Base-by-base conservation (phyloP, 192 early-diverging fungal species). In the Coemansia pectinata region DNA sequence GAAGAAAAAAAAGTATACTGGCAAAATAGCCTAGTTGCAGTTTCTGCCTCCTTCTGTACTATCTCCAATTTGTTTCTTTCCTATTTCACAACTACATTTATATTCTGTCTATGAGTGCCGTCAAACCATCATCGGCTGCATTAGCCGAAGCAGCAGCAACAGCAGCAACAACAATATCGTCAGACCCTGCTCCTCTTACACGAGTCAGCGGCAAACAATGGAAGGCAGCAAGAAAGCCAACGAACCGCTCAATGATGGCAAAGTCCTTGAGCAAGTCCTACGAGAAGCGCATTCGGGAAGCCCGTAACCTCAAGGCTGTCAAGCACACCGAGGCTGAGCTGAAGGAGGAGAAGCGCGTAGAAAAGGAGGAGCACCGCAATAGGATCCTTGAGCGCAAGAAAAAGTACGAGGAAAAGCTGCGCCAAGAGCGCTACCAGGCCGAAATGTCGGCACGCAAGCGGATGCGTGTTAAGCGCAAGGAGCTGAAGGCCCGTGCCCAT, bases 381-480 rank as follows among this genome's bases (percentile, higher is more conserved):
- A 67, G 59, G 67, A 72, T 84, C 29, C 34, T 76, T 25, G 81
- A 84, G 73, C 76, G 77, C 52, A 57, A 68, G 59, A 84, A 76
- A 68, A 74, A 68, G 62, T 62, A 55, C 33, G 76, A 78, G 59
- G 81, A 84, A 64, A 72, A 75, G 65, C 63, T 62, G 14, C 60
- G 67, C n/a, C 70, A 74, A 44, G 81, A 78, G 67, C 34, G 41
- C 42, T 67, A 73, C 57, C 66, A 78, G 66, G 65, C 70, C 10
- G 73, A 84, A 62, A 79, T 84, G 81, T 78, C 81, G 4, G 67
- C 60, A 12, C 65, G 77, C 70, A 84, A 84, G 67, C 72, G 77
- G 41, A 78, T 76, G 77, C 81, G 81, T 8, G 66, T 84, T 33
- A 75, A 79, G 70, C 76, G 81, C 67, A 84, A 84, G 76, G 77